Evolutionary conservation across 352 stramenopile genomes (phyloP).

Genomic region (Globisporangium barbulae): DNA sequence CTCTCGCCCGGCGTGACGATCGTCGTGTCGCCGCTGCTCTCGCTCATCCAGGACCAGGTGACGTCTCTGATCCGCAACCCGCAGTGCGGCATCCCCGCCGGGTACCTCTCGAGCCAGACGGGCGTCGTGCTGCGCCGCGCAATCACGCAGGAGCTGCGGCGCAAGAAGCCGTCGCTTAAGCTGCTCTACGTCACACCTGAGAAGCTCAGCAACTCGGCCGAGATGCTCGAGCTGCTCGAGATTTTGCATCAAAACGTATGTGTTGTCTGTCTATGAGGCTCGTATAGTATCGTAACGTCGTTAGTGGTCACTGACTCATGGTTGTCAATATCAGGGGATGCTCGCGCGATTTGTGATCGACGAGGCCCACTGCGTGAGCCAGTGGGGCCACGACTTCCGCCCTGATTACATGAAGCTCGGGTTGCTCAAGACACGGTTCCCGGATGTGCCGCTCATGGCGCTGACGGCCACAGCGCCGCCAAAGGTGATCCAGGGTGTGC

Average conservation of each 20-base stretch:
- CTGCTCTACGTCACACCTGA: conserved; percentile 96
- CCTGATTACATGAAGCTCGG: conserved; percentile 93
- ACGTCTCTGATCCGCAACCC: conserved; percentile 71
- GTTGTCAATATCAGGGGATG: conserved; percentile 32
- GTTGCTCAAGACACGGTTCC: conserved; percentile 89
- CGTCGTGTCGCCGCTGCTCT: conserved; percentile 92
- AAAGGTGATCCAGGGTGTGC: conserved; percentile 80
- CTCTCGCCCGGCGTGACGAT: conserved; percentile 84
- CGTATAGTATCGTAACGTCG: not conserved
- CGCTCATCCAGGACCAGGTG: conserved; percentile 94
- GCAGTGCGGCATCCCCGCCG: conserved; percentile 56
- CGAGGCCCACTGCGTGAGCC: conserved; percentile 87
- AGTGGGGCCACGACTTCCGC: conserved; percentile 89
- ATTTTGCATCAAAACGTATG: conserved; percentile 41
- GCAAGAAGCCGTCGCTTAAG: conserved; percentile 63
- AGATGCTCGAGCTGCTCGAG: conserved; percentile 71
- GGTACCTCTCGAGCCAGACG: conserved; percentile 77
- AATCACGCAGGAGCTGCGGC: conserved; percentile 82
- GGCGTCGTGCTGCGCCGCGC: conserved; percentile 52
- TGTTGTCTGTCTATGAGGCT: not conserved
- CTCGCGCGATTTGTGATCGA: conserved; percentile 95
- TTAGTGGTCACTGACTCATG: not conserved
- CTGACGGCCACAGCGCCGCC: conserved; percentile 89
- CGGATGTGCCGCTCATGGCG: conserved; percentile 90
- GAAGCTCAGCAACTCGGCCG: conserved; percentile 81